A percentile compares a stretch with the other conserved stretches of the same genome.
These are phyloP conservation scores for Monosporozyma yasuniensis DNA, from an alignment of 805 yeast species.

Conservation along the genomic window DNA sequence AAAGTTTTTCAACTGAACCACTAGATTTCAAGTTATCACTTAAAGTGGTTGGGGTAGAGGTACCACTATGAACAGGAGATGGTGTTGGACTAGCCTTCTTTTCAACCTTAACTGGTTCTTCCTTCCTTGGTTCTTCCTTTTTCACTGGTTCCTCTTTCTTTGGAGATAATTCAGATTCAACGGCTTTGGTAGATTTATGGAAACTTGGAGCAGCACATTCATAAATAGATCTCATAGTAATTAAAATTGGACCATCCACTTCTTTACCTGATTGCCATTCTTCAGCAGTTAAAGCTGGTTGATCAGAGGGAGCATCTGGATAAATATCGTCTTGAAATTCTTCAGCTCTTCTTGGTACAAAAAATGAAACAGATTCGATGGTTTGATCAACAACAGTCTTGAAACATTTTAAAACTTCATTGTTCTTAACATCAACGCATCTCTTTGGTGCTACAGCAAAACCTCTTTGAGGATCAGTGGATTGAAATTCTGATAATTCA, in stretches of 20 bases:
- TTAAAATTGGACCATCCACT: conserved; percentile 73
- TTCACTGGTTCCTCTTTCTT: conserved; percentile 6
- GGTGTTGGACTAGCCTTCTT: neutral
- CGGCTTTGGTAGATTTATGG: conserved; percentile 23
- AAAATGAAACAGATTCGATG: conserved; percentile 86
- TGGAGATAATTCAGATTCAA: conserved; percentile 10
- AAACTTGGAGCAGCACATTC: conserved; percentile 60
- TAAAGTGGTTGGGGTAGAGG: conserved; percentile 11
- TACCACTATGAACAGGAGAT: conserved; percentile 6
- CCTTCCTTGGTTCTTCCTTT: conserved; percentile 16
- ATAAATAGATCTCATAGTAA: conserved; percentile 66
- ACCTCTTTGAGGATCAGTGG: conserved; percentile 93
- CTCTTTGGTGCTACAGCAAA: conserved; percentile 84
- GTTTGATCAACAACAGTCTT: conserved; percentile 80
- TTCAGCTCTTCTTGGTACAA: conserved; percentile 90
- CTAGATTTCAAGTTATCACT: conserved; percentile 20
- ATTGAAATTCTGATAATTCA: conserved; percentile 80
- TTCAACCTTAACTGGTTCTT: conserved; percentile 8
- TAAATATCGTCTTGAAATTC: conserved; percentile 87
- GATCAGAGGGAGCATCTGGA: conserved; percentile 78
- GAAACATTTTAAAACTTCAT: conserved; percentile 73
- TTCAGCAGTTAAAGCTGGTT: conserved; percentile 67
- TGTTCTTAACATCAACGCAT: conserved; percentile 66
- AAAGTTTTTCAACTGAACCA: conserved; percentile 21
- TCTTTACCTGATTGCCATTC: conserved; percentile 77